Evolutionary conservation across 345 rosid species (phyloP), one percentile per base, ranked within the genome.

Genomic region (Punica granatum): DNA sequence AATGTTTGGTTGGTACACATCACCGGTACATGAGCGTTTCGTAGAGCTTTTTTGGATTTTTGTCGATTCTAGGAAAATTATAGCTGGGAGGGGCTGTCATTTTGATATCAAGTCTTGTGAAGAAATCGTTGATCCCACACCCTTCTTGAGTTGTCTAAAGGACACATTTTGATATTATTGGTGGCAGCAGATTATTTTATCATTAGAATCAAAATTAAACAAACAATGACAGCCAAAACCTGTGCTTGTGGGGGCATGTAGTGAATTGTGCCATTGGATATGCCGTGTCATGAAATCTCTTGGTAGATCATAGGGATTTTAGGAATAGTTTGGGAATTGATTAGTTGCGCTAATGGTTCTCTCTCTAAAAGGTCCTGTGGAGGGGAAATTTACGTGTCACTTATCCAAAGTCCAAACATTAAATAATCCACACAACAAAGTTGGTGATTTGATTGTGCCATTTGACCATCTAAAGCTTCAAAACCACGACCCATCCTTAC

Each of bases 201-300:
- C 18, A 9, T 60, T 59, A 18, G 23, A 19, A 19, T 56, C n/a
- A n/a, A 3, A 7, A 56, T 7, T 56, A 56, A 10, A 25, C 33
- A 15, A 15, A 60, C 39, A 14, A 13, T 60, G 6, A 60, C 19
- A 60, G 32, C 37, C 64, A 60, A 60, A 31, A 60, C 32, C 39
- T 21, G 23, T 59, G 16, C 0, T n/a, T 59, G 16, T 58, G 62
- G 62, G 62, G 31, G 23, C 64, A n/a, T 21, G 39, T 11, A 60
- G 39, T 36, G 37, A 16, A 16, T 31, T 60, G 39, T 32, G 12
- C 64, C 39, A 16, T 60, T 30, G 64, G 64, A 60, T 60, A 60
- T 60, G 64, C 64, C 16, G 19, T 60, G 64, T 32, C 64, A 60
- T 60, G 2, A 32, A 32, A 32, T 60, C 64, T 36, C n/a, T 33